Evolutionary conservation across 352 stramenopile species (phyloP), one percentile per base, ranked within the genome.

Genomic region (Phytopythium cucurbitacearum): DNA sequence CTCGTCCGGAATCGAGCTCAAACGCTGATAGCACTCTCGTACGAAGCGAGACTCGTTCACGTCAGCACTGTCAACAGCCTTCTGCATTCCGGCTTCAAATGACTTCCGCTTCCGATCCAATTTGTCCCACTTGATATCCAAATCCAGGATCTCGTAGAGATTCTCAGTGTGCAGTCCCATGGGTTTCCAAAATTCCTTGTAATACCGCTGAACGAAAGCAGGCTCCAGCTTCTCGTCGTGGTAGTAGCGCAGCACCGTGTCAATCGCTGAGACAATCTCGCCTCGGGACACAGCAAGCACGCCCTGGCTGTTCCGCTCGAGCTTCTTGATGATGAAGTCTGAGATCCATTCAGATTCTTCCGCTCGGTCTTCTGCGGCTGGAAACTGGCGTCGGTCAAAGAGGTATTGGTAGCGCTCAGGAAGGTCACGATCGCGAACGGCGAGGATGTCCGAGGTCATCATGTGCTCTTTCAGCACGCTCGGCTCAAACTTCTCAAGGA

Each of bases 311-410:
- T 72, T 78, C 40, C 69, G 62, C 57, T 90, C 78, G 41, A 94
- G 79, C 11, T 76, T 94, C 48, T 79, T 88, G 52, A 94, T 83
- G 36, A 95, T 85, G 55, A 83, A 89, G 41, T 92, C 78, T 64
- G 81, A 87, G 53, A 95, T 95, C 85, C 85, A 95, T 42, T 95
- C 85, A 0, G 85, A 91, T 57, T 95, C 85, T 51, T 95, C 85
- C 0, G 78, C 82, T 7, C 85, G 80, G 48, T 91, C 83, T 55
- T 94, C 85, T 16, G 83, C 80, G 63, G 92, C 85, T 7, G 85
- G 85, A 54, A 93, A 94, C 42, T 81, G 63, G 34, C 83, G 83
- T 13, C 73, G 75, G 12, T 67, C 66, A 56, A 87, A 95, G 2
- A 91, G 54, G 8, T 87, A 62, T 61, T 94, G 84, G 37, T 89